A percentile compares a stretch with the other conserved stretches of the same genome.
These are phyloP conservation scores for Lentinula guzmanii DNA, from an alignment of 768 basidiomycete genomes.

Conservation along the genomic window DNA sequence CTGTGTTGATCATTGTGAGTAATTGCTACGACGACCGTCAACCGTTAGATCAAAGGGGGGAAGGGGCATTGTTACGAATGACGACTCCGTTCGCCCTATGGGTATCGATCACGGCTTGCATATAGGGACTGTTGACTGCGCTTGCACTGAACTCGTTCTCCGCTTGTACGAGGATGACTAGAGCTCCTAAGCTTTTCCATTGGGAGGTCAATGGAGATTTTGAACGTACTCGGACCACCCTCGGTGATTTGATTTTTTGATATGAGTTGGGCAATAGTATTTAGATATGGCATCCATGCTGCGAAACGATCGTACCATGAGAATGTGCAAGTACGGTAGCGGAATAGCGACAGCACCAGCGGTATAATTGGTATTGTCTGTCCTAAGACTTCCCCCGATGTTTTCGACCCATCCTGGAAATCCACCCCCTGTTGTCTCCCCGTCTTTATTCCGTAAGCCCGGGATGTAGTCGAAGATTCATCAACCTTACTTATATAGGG, in stretches of 20 bases:
- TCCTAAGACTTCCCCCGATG: slow-evolving; percentile 42
- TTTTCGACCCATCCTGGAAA: slow-evolving; percentile 58
- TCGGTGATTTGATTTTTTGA: slow-evolving; percentile 52
- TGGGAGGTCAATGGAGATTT: neutral
- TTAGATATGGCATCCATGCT: slow-evolving; percentile 56
- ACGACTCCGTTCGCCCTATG: slow-evolving; percentile 41
- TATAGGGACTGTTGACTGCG: slow-evolving; percentile 35
- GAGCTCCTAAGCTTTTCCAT: neutral
- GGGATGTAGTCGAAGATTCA: neutral
- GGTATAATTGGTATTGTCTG: slow-evolving; percentile 42
- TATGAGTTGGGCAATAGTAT: slow-evolving; percentile 40
- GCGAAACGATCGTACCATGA: neutral
- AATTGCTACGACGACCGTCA: slow-evolving; percentile 26
- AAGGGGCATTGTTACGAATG: slow-evolving; percentile 29
- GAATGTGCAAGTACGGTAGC: neutral
- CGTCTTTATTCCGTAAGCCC: slow-evolving; percentile 21
- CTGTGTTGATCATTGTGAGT: slow-evolving; percentile 45
- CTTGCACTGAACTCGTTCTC: slow-evolving; percentile 51
- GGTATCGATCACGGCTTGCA: slow-evolving; percentile 42
- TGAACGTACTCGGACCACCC: slow-evolving; percentile 44
- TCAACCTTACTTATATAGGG: slow-evolving; percentile 42
- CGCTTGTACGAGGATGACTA: slow-evolving; percentile 45
- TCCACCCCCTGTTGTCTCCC: slow-evolving; percentile 48
- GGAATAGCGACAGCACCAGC: neutral
- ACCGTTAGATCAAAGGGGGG: neutral